phyloP scores from a whole-genome alignment of 1,284 basidiomycete species.

The Microbotryum silenes-acaulis region DNA sequence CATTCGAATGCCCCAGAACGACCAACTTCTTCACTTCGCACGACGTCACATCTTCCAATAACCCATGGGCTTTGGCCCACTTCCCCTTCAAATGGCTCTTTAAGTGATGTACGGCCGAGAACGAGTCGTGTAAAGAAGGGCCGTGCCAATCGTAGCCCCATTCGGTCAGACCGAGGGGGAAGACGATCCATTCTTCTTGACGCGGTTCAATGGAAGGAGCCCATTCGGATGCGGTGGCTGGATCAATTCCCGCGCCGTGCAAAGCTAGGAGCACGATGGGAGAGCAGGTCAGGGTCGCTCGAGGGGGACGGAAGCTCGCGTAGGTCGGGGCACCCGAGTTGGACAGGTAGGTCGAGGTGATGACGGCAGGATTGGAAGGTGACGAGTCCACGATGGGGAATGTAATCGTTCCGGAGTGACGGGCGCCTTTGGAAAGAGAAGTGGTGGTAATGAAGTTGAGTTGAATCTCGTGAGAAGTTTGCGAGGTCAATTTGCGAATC shows the following conservation, averaged over 20 bases:
- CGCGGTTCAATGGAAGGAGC: slow-evolving; percentile 53
- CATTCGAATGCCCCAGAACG: slow-evolving; percentile 82
- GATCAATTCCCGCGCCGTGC: slow-evolving; percentile 69
- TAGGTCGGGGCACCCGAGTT: slow-evolving; percentile 51
- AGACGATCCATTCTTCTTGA: slow-evolving; percentile 57
- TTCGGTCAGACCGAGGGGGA: slow-evolving; percentile 59
- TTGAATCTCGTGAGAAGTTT: background rate
- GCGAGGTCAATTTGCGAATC: slow-evolving; percentile 9
- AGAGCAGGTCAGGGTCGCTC: slow-evolving; percentile 29
- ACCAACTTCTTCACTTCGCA: slow-evolving; percentile 47
- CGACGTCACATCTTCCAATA: background rate
- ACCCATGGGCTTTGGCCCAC: slow-evolving; percentile 4
- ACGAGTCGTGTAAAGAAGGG: slow-evolving; percentile 58
- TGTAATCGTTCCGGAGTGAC: slow-evolving; percentile 14
- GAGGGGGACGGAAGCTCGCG: slow-evolving; percentile 55
- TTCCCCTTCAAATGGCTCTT: slow-evolving; percentile 36
- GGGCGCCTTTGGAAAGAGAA: slow-evolving; percentile 29
- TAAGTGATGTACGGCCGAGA: slow-evolving; percentile 49
- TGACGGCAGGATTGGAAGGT: slow-evolving; percentile 47
- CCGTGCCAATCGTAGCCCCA: slow-evolving; percentile 83
- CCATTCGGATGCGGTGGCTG: slow-evolving; percentile 53
- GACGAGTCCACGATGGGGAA: slow-evolving; percentile 35
- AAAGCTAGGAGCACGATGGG: slow-evolving; percentile 58
- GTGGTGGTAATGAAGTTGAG: slow-evolving; percentile 12
- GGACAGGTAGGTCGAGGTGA: slow-evolving; percentile 50